phyloP scores from a whole-genome alignment of 2,329 filamentous ascomycete species.

The Colletotrichum cordylinicola region DNA sequence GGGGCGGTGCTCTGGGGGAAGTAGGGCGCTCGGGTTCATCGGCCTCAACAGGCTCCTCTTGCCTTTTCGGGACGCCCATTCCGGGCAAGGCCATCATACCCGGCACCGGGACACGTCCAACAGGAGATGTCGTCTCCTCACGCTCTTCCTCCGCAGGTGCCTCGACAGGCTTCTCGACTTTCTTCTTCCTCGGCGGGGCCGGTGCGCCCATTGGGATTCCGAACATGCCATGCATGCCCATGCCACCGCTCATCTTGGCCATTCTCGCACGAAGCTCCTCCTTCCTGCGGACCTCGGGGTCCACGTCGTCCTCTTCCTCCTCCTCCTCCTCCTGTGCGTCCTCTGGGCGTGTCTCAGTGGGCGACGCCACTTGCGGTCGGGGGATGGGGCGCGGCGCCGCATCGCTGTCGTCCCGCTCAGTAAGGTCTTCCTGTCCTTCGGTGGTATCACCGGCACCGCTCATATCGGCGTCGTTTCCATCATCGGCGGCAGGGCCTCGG shows the following conservation, averaged over 20 bases:
- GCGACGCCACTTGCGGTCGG: constrained; percentile 43
- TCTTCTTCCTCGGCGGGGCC: constrained; percentile 62
- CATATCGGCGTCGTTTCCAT: constrained; percentile 71
- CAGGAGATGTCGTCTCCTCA: constrained; percentile 50
- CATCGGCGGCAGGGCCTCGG: constrained; percentile 49
- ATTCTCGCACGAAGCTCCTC: constrained; percentile 93
- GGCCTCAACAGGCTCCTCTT: constrained; percentile 48
- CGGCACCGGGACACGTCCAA: constrained; percentile 55
- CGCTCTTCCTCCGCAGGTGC: constrained; percentile 40
- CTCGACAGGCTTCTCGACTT: constrained; percentile 46
- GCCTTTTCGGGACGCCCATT: constrained; percentile 64
- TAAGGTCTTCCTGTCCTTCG: constrained; percentile 64
- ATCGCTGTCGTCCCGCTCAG: constrained; percentile 78
- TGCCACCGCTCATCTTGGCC: constrained; percentile 98
- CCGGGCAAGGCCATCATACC: constrained; percentile 73
- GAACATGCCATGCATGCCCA: constrained; percentile 97
- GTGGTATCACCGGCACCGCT: constrained; percentile 69
- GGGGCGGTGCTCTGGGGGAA: constrained; percentile 44
- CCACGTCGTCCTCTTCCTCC: constrained; percentile 80
- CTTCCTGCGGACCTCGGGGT: constrained; percentile 84
- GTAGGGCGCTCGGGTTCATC: constrained; percentile 53
- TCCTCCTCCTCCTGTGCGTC: constrained; percentile 60
- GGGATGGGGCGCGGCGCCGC: constrained; percentile 51
- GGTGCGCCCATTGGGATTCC: constrained; percentile 69
- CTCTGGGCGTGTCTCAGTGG: constrained; percentile 34